phyloP scores from a whole-genome alignment of 352 stramenopile species.

The Phytopythium cucurbitacearum region DNA sequence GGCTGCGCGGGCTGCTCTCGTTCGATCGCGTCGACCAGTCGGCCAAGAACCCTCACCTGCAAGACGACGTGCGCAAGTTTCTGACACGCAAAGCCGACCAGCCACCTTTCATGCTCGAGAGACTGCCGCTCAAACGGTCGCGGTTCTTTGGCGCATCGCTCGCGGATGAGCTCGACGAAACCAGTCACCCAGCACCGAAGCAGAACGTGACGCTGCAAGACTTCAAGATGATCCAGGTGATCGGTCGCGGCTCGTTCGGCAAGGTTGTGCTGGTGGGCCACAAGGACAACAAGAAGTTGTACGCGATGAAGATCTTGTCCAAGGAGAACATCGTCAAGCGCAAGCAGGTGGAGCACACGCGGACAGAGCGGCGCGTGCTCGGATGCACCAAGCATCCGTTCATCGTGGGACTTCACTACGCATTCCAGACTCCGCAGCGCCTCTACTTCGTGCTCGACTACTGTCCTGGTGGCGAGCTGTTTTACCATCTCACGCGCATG shows the following conservation, averaged over 20 bases:
- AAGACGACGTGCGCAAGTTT: slow-evolving; percentile 78
- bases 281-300: slow-evolving; percentile 85
- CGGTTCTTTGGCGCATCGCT: slow-evolving; percentile 66
- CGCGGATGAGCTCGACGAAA: slow-evolving; percentile 49
- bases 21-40: slow-evolving; percentile 74
- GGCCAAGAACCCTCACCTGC: slow-evolving; percentile 68
- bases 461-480: slow-evolving; percentile 84
- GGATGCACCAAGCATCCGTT: slow-evolving; percentile 82
- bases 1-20: slow-evolving; percentile 58
- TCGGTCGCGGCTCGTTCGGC: slow-evolving; percentile 90
- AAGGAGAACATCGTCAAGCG: slow-evolving; percentile 89
- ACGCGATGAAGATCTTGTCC: slow-evolving; percentile 91
- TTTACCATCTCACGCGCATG: slow-evolving; percentile 85
- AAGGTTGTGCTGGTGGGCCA: slow-evolving; percentile 88
- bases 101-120: slow-evolving; percentile 66
- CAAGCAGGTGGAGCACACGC: slow-evolving; percentile 88
- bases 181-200: slow-evolving; percentile 13
- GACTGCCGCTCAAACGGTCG: slow-evolving; percentile 54
- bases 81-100: slow-evolving; percentile 81
- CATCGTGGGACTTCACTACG: slow-evolving; percentile 86
- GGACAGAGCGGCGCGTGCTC: slow-evolving; percentile 82
- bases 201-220: slow-evolving; percentile 61
- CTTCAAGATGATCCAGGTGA: slow-evolving; percentile 86
- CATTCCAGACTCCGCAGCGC: slow-evolving; percentile 85
- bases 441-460: slow-evolving; percentile 97